Conservation (phyloP, 768 basidiomycete species). For the Lactarius deliciosus region DNA sequence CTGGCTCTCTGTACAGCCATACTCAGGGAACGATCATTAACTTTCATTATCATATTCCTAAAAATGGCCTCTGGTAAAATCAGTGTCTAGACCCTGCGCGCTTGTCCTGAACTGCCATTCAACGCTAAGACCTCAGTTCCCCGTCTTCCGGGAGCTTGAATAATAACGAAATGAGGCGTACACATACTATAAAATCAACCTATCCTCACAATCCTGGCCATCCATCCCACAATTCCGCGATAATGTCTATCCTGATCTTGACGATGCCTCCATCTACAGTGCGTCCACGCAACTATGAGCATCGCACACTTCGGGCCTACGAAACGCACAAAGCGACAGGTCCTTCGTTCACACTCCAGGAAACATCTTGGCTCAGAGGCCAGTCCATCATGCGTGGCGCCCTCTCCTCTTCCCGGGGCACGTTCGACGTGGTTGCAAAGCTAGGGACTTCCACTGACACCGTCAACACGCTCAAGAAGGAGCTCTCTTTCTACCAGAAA, state of each 20-base stretch:
- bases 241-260: slow-evolving; percentile 20
- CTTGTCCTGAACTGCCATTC: too few relatives aligned
- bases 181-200: too few relatives aligned
- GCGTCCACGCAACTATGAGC: slow-evolving; percentile 12
- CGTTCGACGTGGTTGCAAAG: slow-evolving; percentile 20
- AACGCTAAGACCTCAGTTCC: too few relatives aligned
- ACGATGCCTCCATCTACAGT: slow-evolving; percentile 13
- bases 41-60: too few relatives aligned
- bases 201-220: too few relatives aligned
- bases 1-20: too few relatives aligned
- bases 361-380: slow-evolving; percentile 18
- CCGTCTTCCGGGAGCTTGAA: too few relatives aligned
- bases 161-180: too few relatives aligned
- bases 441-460: slow-evolving; percentile 1
- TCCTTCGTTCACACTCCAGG: slow-evolving; percentile 7
- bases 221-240: not conserved
- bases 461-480: slow-evolving; percentile 6
- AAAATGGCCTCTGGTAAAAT: too few relatives aligned
- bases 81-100: too few relatives aligned
- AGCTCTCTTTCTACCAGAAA: slow-evolving; percentile 14
- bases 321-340: slow-evolving; percentile 10
- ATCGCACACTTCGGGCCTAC: slow-evolving; percentile 15
- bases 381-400: slow-evolving; percentile 20
- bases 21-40: too few relatives aligned
- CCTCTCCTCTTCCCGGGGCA: slow-evolving; percentile 12